These are phyloP conservation scores for Candida berthetii DNA, from an alignment of 805 yeast species.

Conservation along the genomic window DNA sequence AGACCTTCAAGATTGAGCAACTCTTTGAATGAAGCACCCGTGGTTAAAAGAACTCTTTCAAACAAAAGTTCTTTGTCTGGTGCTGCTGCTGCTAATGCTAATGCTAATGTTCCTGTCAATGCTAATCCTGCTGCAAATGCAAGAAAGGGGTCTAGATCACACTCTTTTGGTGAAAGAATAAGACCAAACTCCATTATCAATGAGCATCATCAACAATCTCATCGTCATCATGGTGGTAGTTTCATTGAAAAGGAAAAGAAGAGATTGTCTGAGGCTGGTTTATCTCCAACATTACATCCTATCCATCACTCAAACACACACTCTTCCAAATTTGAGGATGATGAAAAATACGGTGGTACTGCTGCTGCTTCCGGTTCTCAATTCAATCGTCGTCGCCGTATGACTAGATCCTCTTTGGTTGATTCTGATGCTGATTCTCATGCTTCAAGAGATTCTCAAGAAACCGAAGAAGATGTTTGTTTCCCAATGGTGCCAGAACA, in stretches of 20 bases:
- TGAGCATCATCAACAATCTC: slow-evolving; percentile 4
- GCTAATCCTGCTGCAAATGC: neutral
- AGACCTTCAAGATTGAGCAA: slow-evolving; percentile 9
- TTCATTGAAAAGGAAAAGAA: slow-evolving; percentile 9
- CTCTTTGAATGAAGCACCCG: neutral
- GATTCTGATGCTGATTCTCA: slow-evolving; percentile 69
- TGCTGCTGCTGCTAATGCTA: slow-evolving; percentile 9
- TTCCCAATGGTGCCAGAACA: slow-evolving; percentile 82
- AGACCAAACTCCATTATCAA: slow-evolving; percentile 28
- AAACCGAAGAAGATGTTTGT: slow-evolving; percentile 96
- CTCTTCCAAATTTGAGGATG: slow-evolving; percentile 8
- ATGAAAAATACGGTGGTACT: slow-evolving; percentile 20
- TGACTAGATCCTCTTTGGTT: slow-evolving; percentile 26
- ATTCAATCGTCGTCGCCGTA: slow-evolving; percentile 24
- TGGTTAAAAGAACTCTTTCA: neutral
- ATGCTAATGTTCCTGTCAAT: neutral
- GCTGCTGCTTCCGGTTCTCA: slow-evolving; percentile 13
- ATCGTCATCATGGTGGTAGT: slow-evolving; percentile 4
- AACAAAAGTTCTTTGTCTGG: neutral
- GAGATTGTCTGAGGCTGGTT: slow-evolving; percentile 7
- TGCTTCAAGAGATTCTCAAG: slow-evolving; percentile 75
- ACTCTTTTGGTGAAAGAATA: slow-evolving; percentile 37
- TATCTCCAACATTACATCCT: slow-evolving; percentile 17
- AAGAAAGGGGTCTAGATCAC: slow-evolving; percentile 23
- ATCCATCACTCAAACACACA: slow-evolving; percentile 13